These are phyloP conservation scores for Blastomyces silverae DNA, from an alignment of 2,329 filamentous ascomycete genomes.

Conservation along the genomic window DNA sequence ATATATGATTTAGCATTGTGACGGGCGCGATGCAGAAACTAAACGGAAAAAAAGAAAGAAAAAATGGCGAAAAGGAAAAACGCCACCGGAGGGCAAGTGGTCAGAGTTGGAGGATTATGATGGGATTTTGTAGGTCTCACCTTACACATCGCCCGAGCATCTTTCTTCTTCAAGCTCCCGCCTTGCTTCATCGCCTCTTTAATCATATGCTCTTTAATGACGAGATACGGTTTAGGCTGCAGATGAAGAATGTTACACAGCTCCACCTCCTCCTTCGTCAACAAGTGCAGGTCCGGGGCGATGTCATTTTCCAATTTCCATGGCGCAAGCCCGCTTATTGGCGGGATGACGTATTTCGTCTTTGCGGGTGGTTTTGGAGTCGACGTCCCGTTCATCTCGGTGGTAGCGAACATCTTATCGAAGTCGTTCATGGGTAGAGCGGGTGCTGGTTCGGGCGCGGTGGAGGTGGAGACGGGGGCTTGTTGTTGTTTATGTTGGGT, in stretches of 20 bases:
- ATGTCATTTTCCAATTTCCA: slow-evolving; percentile 67
- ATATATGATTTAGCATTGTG: neutral
- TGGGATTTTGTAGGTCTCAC: slow-evolving; percentile 28
- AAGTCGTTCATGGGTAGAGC: slow-evolving; percentile 46
- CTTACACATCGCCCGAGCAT: slow-evolving; percentile 75
- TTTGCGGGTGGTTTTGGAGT: slow-evolving; percentile 37
- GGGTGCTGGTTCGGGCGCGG: slow-evolving; percentile 28
- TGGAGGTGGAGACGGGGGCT: slow-evolving; percentile 6
- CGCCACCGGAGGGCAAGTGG: neutral
- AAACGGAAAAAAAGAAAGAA: too few relatives aligned
- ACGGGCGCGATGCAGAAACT: too few relatives aligned
- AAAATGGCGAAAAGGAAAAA: too few relatives aligned
- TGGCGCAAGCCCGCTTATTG: slow-evolving; percentile 41
- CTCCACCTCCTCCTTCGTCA: slow-evolving; percentile 76
- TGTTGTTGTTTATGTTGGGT: slow-evolving; percentile 26
- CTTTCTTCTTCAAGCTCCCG: slow-evolving; percentile 86
- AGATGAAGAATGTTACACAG: slow-evolving; percentile 77
- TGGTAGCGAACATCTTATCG: slow-evolving; percentile 50
- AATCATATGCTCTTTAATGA: slow-evolving; percentile 88
- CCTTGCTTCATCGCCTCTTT: slow-evolving; percentile 86
- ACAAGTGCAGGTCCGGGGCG: slow-evolving; percentile 70
- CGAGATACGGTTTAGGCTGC: slow-evolving; percentile 89
- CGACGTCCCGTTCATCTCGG: slow-evolving; percentile 41
- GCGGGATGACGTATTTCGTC: slow-evolving; percentile 48
- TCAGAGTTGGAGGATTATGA: neutral